These are phyloP conservation scores for Abortiporus biennis DNA, from an alignment of 1,284 basidiomycete species.

Conservation along the genomic window DNA sequence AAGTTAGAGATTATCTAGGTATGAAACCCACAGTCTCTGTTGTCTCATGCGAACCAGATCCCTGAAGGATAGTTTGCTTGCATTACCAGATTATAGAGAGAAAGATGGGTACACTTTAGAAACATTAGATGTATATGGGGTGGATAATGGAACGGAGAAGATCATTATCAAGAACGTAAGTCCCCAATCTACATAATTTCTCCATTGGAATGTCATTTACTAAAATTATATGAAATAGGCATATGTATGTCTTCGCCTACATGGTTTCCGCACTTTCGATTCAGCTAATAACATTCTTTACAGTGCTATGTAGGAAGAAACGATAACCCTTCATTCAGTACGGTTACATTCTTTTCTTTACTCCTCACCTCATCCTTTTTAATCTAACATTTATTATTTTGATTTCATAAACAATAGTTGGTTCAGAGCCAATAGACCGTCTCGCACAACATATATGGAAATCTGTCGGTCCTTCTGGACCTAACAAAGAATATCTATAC, in stretches of 20 bases:
- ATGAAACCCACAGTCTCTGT: constrained; percentile 14
- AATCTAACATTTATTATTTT: neutral
- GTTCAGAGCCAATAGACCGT: constrained; percentile 65
- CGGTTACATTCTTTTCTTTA: constrained; percentile 13
- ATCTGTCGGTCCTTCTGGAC: constrained; percentile 77
- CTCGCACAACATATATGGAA: constrained; percentile 68
- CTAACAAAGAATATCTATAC: constrained; percentile 84
- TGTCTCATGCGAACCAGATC: neutral
- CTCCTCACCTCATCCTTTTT: neutral
- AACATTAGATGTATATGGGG: constrained; percentile 52
- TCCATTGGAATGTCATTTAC: neutral
- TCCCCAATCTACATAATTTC: constrained; percentile 6
- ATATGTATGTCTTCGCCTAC: constrained; percentile 14
- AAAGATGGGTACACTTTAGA: constrained; percentile 81
- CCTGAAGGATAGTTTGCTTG: too few relatives aligned
- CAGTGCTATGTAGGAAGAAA: constrained; percentile 75
- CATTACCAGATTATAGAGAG: constrained; percentile 63
- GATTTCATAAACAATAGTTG: too few relatives aligned
- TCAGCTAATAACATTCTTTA: constrained; percentile 1
- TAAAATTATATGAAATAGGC: too few relatives aligned
- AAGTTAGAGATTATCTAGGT: constrained; percentile 82
- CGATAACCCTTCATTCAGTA: constrained; percentile 76
- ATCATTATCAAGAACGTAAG: constrained; percentile 50
- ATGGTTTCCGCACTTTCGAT: constrained; percentile 16
- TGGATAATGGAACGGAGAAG: constrained; percentile 45